Evolutionary conservation across 2,329 filamentous ascomycete species (phyloP), one percentile per base, ranked within the genome.

Genomic region (Paramyrothecium sp.): DNA sequence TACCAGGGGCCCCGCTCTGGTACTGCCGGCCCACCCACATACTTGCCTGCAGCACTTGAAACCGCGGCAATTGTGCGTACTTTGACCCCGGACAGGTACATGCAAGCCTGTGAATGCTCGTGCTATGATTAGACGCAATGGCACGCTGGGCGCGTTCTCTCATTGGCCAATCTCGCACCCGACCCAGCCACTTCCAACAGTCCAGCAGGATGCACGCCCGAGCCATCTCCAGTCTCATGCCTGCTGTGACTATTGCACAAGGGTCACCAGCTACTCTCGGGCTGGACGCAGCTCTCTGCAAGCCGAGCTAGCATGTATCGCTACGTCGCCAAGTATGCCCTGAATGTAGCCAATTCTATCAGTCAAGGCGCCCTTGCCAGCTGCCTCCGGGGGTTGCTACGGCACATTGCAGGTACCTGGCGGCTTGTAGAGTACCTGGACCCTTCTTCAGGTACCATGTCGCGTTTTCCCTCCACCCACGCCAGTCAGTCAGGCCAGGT

Each of bases 391-490:
- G 26, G 26, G 10, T 10, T 30, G 26, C 5, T 30, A 10, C 26
- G 26, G 26, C 26, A 30, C 5, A 30, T 30, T 30, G 26, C 26
- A 30, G 26, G 26, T 30, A 30, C 26, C 26, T 30, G 26, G 26
- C 26, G 26, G 26, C 26, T 30, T 30, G 26, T 30, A 30, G 26
- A 30, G 26, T 30, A 30, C 26, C 26, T 30, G 38, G 38, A 17
- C 13, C 38, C 38, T 44, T 17, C 13, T 19, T 44, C 38, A 19
- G 13, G 13, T 44, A 44, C 38, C 38, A 44, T 60, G 59, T 58
- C 58, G 60, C 58, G 59, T 53, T 53, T 61, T 61, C 56, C 55
- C 49, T 19, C 26, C 54, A 23, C 52, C 60, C n/a, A 44, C 38
- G 13, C 13, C 13, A 44, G 38, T 44, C 38, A 16, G 13, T 19